Evolutionary conservation across 768 basidiomycete species (phyloP).

Genomic region (Lyophyllum shimeji): DNA sequence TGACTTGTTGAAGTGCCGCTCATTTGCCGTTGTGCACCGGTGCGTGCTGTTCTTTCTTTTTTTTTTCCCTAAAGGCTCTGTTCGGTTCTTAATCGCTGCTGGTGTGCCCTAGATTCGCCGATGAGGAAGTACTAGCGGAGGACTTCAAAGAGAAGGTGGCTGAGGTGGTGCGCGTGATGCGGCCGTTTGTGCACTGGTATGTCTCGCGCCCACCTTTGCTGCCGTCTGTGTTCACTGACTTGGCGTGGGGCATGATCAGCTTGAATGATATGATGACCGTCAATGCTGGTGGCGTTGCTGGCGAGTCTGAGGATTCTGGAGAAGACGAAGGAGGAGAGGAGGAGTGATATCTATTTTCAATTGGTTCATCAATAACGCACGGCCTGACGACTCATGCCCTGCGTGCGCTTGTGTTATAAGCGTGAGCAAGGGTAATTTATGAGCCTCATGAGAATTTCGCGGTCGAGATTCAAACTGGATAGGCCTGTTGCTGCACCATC

Average conservation of each 20-base stretch:
- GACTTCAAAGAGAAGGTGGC: conserved; percentile 67
- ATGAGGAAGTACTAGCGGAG: conserved; percentile 66
- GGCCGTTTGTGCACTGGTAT: conserved; percentile 81
- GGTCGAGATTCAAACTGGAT: no score
- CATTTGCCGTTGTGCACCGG: conserved; percentile 68
- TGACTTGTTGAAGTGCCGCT: conserved; percentile 84
- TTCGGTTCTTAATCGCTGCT: conserved; percentile 21
- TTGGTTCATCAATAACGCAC: no score
- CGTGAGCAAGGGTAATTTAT: no score
- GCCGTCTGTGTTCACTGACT: conserved; percentile 1
- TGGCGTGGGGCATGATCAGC: conserved; percentile 31
- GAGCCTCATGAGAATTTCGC: no score
- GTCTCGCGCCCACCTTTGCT: conserved; percentile 19
- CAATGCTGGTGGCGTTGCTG: conserved; percentile 22
- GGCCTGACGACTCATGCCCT: no score
- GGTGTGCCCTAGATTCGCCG: conserved; percentile 60
- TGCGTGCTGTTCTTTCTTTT: conserved; percentile 28
- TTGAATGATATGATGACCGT: conserved; percentile 74
- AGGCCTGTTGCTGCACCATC: no score
- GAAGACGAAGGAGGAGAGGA: neutral
- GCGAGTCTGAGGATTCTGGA: neutral
- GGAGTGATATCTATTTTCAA: neutral
- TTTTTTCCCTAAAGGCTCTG: neutral
- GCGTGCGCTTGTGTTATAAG: no score
- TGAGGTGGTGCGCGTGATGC: conserved; percentile 51